phyloP scores from a whole-genome alignment of 306 rosid species.

The Vigna angularis region DNA sequence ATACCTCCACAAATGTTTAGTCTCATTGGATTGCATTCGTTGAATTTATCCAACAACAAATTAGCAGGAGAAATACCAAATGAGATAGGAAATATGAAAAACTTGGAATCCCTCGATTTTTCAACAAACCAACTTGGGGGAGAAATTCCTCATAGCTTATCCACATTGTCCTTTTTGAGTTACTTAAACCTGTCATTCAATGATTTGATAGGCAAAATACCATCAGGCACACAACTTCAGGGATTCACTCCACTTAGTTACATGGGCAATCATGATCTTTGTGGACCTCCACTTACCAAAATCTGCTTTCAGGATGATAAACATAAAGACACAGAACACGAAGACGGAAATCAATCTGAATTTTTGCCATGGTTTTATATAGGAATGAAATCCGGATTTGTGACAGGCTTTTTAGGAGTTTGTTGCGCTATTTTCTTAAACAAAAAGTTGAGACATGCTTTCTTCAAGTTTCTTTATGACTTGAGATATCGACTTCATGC shows the following conservation, averaged over 20 bases:
- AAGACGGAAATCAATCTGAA: background rate
- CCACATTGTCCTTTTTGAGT: constrained; percentile 24
- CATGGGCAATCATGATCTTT: constrained; percentile 23
- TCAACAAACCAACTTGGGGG: background rate
- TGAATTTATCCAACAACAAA: background rate
- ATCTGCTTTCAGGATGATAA: background rate
- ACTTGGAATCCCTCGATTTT: background rate
- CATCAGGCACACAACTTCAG: constrained; percentile 36
- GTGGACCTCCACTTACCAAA: background rate
- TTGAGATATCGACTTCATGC: background rate
- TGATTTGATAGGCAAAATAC: constrained; percentile 39
- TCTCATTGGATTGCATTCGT: background rate
- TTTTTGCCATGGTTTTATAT: background rate
- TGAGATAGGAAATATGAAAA: background rate
- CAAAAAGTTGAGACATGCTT: constrained; percentile 1
- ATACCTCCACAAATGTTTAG: constrained; percentile 1
- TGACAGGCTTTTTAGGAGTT: background rate
- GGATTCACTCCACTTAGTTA: background rate
- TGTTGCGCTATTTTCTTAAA: constrained; percentile 16
- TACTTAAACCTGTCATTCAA: constrained; percentile 49
- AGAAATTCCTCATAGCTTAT: constrained; percentile 42
- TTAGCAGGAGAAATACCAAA: background rate
- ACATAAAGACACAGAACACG: background rate
- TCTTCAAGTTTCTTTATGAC: background rate
- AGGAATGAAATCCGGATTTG: constrained; percentile 36